Base-by-base conservation (phyloP, 129 eudicot species). In the Arctium lappa region DNA sequence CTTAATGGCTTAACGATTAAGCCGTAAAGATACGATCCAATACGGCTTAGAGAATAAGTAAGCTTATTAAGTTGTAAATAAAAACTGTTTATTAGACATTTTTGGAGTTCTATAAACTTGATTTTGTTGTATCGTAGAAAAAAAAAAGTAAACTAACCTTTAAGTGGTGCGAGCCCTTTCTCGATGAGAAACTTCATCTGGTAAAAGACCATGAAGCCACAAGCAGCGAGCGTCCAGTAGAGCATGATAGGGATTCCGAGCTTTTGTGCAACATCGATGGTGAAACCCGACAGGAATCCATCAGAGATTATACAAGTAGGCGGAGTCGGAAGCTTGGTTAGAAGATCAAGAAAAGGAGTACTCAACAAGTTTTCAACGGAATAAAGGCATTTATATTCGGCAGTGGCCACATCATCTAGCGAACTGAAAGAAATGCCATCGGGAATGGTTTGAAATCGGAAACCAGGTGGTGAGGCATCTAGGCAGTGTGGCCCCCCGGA, bases 371-470 rank as follows among this genome's bases (percentile, higher is more conserved):
- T 56, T 11, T 9, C 13, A 44, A 44, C 13, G 1, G 50, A 44
- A 44, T 44, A 1, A 44, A 44, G 9, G 50, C 50, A 13, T 44
- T 44, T 44, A 0, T 27, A 46, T 46, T 16, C 18, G 16, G 50
- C 32, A 4, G 79, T 44, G 50, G 50, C 50, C 50, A 44, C 56
- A 4, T 44, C 36, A 15, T 33, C 48, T 12, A 75, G 6, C 31
- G 38, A 5, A 77, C 38, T 30, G 8, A 53, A 6, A 10, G 80
- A 70, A 16, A 77, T 6, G 11, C 71, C 80, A 31, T 77, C 72
- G 3, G 80, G 80, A 32, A 77, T 77, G 13, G 80, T 50, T 53
- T 48, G 29, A 29, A 77, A 77, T 10, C 46, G 71, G 33, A 77
- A 77, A 30, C 34, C 70, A 7, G 80, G 80, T 7, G 63, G 38